phyloP scores from a whole-genome alignment of 202 grass and related monocot species.

The Panicum hallii region DNA sequence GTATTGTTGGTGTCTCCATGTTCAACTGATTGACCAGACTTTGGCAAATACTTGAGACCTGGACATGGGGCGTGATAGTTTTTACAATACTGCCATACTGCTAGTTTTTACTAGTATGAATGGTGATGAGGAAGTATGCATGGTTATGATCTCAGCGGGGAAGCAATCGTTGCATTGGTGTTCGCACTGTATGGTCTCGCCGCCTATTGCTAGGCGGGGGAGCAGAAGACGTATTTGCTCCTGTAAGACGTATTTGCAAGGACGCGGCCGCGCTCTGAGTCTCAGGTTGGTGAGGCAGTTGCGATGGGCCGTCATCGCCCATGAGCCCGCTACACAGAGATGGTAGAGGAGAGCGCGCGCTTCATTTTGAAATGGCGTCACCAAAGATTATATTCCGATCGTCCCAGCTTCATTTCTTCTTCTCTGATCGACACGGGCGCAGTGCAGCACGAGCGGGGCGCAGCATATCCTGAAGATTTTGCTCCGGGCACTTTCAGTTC shows the following conservation, averaged over 20 bases:
- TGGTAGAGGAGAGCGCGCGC: no score
- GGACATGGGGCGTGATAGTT: neutral
- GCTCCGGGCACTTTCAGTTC: constrained; percentile 30
- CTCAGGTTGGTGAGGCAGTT: no score
- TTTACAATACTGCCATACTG: neutral
- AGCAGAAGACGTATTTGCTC: neutral
- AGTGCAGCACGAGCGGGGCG: neutral
- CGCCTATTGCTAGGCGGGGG: neutral
- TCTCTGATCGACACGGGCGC: neutral
- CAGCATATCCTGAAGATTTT: neutral
- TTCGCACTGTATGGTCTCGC: neutral
- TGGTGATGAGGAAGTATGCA: neutral
- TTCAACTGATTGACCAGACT: neutral
- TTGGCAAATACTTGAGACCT: neutral
- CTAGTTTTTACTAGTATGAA: no score
- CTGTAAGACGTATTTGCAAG: neutral
- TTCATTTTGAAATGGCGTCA: constrained; percentile 9
- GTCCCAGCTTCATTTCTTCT: neutral
- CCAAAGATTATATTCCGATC: constrained; percentile 44
- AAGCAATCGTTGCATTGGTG: neutral
- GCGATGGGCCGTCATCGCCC: neutral
- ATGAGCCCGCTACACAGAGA: neutral
- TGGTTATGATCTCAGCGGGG: neutral
- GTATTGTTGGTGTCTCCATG: neutral
- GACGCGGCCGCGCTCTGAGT: no score